phyloP scores from a whole-genome alignment of 2,329 filamentous ascomycete species.

The Tolypocladium pustulatum region DNA sequence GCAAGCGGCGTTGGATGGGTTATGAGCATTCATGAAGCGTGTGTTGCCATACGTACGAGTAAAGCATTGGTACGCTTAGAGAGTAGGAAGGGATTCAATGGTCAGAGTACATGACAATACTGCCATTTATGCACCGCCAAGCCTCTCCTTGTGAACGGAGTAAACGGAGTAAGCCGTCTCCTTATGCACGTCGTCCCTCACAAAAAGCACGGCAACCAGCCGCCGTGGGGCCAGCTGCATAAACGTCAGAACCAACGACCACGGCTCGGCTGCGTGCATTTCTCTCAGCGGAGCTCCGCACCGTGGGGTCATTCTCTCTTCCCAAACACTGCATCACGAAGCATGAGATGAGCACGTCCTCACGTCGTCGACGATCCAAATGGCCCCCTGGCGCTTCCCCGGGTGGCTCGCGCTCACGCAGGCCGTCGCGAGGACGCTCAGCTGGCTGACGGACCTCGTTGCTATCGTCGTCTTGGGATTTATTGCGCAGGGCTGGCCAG shows the following conservation, averaged over 20 bases:
- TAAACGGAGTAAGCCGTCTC: not conserved
- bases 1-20: not conserved
- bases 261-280: not conserved
- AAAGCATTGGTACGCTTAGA: not conserved
- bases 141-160: not conserved
- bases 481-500: conserved; percentile 19
- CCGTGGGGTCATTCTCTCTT: not conserved
- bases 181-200: not conserved
- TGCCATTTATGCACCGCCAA: not conserved
- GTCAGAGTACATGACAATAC: not conserved
- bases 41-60: not conserved
- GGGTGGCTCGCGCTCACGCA: conserved; percentile 8
- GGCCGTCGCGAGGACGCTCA: conserved; percentile 15
- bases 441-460: conserved; percentile 20
- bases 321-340: not conserved
- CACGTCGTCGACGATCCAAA: not conserved
- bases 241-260: not conserved
- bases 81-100: not conserved
- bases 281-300: not conserved
- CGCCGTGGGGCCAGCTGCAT: not conserved
- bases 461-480: conserved; percentile 21
- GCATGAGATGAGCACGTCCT: not conserved
- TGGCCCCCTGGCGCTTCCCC: conserved; percentile 1
- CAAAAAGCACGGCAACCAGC: not conserved
- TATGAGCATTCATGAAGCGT: not conserved